These are phyloP conservation scores for Rhodotorula diobovata DNA, from an alignment of 768 basidiomycete species.

Conservation along the genomic window DNA sequence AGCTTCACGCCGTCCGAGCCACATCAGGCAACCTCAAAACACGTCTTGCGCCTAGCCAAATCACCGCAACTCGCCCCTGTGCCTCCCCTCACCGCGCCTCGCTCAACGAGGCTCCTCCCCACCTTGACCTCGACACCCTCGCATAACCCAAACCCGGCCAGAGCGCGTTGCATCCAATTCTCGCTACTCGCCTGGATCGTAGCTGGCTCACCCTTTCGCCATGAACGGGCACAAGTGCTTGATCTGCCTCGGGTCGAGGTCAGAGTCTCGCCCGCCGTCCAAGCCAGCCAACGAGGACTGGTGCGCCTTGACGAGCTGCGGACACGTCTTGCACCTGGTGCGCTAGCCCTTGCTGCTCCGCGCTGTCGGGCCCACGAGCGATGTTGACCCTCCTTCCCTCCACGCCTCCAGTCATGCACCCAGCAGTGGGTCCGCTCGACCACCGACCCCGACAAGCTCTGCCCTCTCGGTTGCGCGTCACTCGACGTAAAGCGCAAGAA, in stretches of 20 bases:
- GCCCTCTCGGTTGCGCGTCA: background rate
- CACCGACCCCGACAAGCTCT: background rate
- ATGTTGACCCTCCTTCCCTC: no score
- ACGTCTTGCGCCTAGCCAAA: no score
- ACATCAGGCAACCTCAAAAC: no score
- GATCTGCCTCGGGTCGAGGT: background rate
- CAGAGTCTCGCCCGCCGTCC: background rate
- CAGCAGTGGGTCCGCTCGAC: background rate
- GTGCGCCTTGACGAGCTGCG: constrained; percentile 3
- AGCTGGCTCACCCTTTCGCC: no score
- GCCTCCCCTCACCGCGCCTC: no score
- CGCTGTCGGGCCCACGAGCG: background rate
- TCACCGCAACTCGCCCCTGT: no score
- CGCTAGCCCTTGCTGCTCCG: background rate
- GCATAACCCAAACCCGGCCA: no score
- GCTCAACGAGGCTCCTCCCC: no score
- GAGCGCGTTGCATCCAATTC: no score
- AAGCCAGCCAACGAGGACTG: background rate
- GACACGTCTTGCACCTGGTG: constrained; percentile 8
- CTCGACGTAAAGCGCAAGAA: background rate
- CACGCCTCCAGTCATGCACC: background rate
- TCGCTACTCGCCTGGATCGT: no score
- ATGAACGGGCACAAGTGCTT: background rate
- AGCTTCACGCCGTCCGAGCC: no score
- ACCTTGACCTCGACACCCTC: no score